Evolutionary conservation across 2,329 filamentous ascomycete species (phyloP), one percentile per base, ranked within the genome.

Genomic region (Alternaria alternata): DNA sequence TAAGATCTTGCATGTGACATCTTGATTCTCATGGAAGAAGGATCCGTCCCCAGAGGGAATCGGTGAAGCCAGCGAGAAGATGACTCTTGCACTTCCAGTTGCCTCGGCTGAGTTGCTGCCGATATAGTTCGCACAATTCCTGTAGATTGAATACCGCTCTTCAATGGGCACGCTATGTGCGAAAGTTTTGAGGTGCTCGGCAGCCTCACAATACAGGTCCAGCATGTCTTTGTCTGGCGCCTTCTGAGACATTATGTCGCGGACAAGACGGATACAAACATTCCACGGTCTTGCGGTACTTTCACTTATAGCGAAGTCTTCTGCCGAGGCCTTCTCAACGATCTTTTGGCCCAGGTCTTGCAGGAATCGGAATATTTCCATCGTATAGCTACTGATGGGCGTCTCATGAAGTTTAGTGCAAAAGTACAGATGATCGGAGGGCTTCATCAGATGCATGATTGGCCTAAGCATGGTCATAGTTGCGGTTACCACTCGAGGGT

Each of bases 401-500:
- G 78, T 60, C 11, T 75, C 67, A 55, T 88, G 81, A 26, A 95
- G 83, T 75, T 95, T 96, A 51, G 85, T 81, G 70, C 89, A 92
- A 20, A 78, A 61, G 70, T 93, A 89, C 7, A 90, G 74, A 39
- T 93, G 77, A 63, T 79, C 80, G 59, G 63, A 75, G 61, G 60
- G 63, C 36, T 71, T 76, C 74, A 78, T 79, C 64, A 86, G 81
- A 8, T 73, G 73, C 52, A 84, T 78, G 8, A 86, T 83, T 38
- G 77, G 77, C 16, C 73, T 73, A 26, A 90, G 79, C 87, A 96
- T 91, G 18, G 84, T 83, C 48, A 94, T 83, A 24, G 96, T 86
- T 28, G 94, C 93, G 51, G 93, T 89, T 7, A 92, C 89, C n/a
- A 94, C 89, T 57, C 93, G 87, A 4, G 91, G 90, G 75, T 98